Conservation (phyloP, 1,284 basidiomycete species). For the Fomitopsis palustris region DNA sequence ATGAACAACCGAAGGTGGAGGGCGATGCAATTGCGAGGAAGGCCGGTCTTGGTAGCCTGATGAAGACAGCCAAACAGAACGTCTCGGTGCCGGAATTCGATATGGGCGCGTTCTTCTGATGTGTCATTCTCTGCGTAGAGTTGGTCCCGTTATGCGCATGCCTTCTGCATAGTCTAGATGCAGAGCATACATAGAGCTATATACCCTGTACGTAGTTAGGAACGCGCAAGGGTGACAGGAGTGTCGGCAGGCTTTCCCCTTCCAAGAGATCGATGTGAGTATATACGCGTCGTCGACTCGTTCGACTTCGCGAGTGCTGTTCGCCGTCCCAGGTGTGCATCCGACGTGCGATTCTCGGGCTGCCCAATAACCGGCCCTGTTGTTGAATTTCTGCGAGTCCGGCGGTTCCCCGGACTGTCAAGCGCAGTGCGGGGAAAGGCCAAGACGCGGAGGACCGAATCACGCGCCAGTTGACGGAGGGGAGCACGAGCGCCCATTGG, state of each 20-base stretch:
- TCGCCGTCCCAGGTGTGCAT: not conserved
- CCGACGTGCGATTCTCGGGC: not conserved
- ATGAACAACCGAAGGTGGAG: slow-evolving; percentile 41
- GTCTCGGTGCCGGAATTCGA: slow-evolving; percentile 83
- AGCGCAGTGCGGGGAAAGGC: not conserved
- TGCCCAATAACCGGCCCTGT: not conserved
- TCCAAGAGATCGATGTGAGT: not conserved
- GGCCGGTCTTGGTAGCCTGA: slow-evolving; percentile 75
- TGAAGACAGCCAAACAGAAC: slow-evolving; percentile 87
- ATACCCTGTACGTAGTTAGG: too few relatives aligned
- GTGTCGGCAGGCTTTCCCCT: too few relatives aligned
- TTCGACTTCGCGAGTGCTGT: not conserved
- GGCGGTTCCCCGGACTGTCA: not conserved
- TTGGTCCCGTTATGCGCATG: not conserved
- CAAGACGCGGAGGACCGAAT: not conserved
- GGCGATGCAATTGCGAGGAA: slow-evolving; percentile 60
- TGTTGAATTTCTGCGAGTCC: not conserved
- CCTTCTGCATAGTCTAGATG: too few relatives aligned
- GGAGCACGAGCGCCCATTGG: not conserved
- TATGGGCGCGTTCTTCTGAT: slow-evolving; percentile 67
- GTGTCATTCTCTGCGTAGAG: not conserved
- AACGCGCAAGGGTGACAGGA: not conserved
- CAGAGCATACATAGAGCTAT: too few relatives aligned
- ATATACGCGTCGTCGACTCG: too few relatives aligned
- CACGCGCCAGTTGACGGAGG: not conserved